These are phyloP conservation scores for Claviceps sp. DNA, from an alignment of 2,329 filamentous ascomycete species.

Conservation along the genomic window DNA sequence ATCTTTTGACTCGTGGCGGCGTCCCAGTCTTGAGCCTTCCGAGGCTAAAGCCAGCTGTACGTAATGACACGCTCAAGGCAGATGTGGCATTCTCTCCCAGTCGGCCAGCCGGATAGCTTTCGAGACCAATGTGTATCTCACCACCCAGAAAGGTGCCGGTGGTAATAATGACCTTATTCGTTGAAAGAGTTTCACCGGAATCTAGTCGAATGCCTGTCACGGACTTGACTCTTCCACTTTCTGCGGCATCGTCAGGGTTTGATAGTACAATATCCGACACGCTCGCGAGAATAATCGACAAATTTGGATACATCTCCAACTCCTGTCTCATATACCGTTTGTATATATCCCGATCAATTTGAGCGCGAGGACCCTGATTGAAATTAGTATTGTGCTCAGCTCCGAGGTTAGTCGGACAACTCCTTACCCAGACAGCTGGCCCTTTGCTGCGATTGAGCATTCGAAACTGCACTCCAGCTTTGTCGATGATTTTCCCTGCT, in stretches of 20 bases:
- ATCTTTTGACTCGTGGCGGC: constrained; percentile 70
- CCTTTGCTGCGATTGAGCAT: constrained; percentile 82
- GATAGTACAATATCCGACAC: constrained; percentile 77
- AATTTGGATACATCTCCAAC: constrained; percentile 60
- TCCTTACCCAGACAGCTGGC: constrained; percentile 69
- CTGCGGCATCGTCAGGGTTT: constrained; percentile 28
- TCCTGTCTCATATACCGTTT: constrained; percentile 84
- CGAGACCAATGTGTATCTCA: constrained; percentile 89
- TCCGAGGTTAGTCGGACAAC: too few species aligned
- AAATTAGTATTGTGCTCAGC: not conserved
- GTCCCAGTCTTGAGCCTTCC: constrained; percentile 93
- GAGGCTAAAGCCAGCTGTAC: constrained; percentile 76
- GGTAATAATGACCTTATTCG: constrained; percentile 78
- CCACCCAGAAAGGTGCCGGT: constrained; percentile 92
- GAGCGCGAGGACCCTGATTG: constrained; percentile 64
- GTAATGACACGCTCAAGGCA: constrained; percentile 80
- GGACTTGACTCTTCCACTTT: constrained; percentile 42
- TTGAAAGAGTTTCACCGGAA: constrained; percentile 70
- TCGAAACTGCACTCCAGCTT: constrained; percentile 87
- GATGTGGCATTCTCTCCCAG: constrained; percentile 92
- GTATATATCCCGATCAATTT: constrained; percentile 87
- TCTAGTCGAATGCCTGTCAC: constrained; percentile 81
- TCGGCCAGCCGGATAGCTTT: constrained; percentile 72
- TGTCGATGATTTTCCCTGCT: constrained; percentile 78
- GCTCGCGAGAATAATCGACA: constrained; percentile 72